These are phyloP conservation scores for Tolypocladium amazonense DNA, from an alignment of 2,329 filamentous ascomycete genomes.

Conservation along the genomic window DNA sequence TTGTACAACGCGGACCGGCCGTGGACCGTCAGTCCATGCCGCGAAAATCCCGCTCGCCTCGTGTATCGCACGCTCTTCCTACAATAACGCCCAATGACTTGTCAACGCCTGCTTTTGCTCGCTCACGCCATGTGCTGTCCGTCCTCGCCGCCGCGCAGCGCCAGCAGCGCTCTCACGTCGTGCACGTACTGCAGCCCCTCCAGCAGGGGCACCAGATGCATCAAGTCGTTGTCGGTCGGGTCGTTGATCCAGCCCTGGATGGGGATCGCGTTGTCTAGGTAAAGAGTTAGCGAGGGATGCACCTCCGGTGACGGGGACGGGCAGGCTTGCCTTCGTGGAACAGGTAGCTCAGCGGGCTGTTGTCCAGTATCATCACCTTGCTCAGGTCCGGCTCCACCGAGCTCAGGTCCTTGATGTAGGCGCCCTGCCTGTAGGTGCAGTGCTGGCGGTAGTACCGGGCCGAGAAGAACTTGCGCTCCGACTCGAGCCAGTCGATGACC, in stretches of 20 bases:
- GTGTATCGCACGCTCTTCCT: neutral
- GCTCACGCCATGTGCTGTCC: constrained; percentile 43
- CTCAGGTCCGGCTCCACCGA: constrained; percentile 94
- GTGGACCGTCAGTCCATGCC: neutral
- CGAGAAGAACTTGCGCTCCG: constrained; percentile 92
- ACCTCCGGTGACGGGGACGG: too few relatives aligned
- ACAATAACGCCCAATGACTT: neutral
- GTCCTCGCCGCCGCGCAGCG: constrained; percentile 76
- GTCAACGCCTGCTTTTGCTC: neutral
- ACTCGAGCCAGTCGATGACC: constrained; percentile 96
- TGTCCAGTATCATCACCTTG: constrained; percentile 98
- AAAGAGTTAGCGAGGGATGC: constrained; percentile 1
- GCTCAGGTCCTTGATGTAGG: constrained; percentile 96
- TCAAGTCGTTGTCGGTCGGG: constrained; percentile 88
- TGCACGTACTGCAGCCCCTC: constrained; percentile 95
- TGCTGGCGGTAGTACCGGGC: constrained; percentile 93
- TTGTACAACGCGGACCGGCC: neutral
- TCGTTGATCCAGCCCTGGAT: constrained; percentile 99
- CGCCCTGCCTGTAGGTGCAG: constrained; percentile 89
- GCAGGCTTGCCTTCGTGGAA: constrained; percentile 78
- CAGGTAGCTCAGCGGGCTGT: constrained; percentile 95
- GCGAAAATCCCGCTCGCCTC: neutral
- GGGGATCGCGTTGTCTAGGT: constrained; percentile 88
- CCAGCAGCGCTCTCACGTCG: constrained; percentile 84
- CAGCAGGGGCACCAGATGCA: constrained; percentile 84